Percentiles rank a stretch among this genome's conserved stretches.
Evolutionary conservation across 2,329 filamentous ascomycete genomes (phyloP).

Genomic region (Diplodia scrobiculata): DNA sequence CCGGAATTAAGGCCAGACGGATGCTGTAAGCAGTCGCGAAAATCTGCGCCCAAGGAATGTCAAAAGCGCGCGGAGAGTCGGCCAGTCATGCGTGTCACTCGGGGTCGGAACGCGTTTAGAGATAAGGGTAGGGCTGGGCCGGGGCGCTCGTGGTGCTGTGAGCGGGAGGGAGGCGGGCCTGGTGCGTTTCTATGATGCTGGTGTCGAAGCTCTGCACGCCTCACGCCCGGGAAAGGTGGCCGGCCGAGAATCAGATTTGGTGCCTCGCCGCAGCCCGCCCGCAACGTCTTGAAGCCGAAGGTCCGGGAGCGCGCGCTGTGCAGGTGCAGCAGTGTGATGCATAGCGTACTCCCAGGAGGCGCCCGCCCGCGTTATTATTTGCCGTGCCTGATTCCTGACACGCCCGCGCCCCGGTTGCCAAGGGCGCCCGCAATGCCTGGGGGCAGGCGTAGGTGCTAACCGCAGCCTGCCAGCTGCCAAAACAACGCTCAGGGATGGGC

Average conservation of each 20-base stretch:
- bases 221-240: conserved; percentile 25
- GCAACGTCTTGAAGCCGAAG: conserved; percentile 27
- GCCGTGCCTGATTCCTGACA: conserved; percentile 26
- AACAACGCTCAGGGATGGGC: conserved; percentile 27
- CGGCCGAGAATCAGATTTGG: conserved; percentile 23
- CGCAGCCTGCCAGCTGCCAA: not conserved
- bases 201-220: conserved; percentile 22
- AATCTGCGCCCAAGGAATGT: conserved; percentile 29
- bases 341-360: conserved; percentile 24
- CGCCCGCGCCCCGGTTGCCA: conserved; percentile 20
- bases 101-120: conserved; percentile 25
- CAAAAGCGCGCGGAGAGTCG: conserved; percentile 15
- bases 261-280: conserved; percentile 16
- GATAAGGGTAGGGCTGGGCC: conserved; percentile 22
- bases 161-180: conserved; percentile 2
- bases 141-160: conserved; percentile 10
- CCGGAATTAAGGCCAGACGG: conserved; percentile 33
- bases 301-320: conserved; percentile 20
- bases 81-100: conserved; percentile 21
- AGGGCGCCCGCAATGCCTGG: conserved; percentile 20
- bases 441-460: conserved; percentile 15
- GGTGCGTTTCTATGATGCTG: conserved; percentile 26
- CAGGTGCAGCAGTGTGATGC: conserved; percentile 4
- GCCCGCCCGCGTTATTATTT: conserved; percentile 21
- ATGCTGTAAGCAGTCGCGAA: conserved; percentile 27